Evolutionary conservation across 2,329 filamentous ascomycete genomes (phyloP).

Genomic region (Colletotrichum tofieldiae): DNA sequence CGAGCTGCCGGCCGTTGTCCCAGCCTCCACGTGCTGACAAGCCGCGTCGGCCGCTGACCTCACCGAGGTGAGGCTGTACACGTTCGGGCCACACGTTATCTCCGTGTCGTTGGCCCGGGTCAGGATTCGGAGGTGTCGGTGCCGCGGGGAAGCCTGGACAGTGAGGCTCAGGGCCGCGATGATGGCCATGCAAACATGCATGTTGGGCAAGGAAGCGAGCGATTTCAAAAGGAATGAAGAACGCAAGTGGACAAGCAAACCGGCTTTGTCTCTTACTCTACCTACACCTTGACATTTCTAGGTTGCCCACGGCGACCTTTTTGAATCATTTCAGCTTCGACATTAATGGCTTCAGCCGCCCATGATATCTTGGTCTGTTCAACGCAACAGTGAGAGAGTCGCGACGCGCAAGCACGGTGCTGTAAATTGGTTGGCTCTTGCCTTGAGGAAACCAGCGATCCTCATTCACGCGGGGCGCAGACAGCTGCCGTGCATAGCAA

Average conservation of each 20-base stretch:
- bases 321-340: constrained; percentile 10
- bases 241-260: no score
- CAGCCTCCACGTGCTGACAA: constrained; percentile 64
- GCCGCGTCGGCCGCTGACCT: constrained; percentile 65
- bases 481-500: constrained; percentile 16
- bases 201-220: background rate
- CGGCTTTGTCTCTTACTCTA: background rate
- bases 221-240: background rate
- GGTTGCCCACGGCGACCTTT: constrained; percentile 5
- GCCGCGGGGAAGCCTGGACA: constrained; percentile 50
- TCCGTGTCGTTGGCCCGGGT: constrained; percentile 18
- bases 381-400: constrained; percentile 23
- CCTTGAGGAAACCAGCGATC: constrained; percentile 9
- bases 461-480: background rate
- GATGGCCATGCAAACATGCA: constrained; percentile 32
- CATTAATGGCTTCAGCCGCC: background rate
- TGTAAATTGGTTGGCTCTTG: constrained; percentile 10
- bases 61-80: constrained; percentile 67
- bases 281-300: background rate
- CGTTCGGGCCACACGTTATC: constrained; percentile 64
- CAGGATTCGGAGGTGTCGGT: constrained; percentile 51
- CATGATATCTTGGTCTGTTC: background rate
- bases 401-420: background rate
- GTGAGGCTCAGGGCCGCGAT: constrained; percentile 34
- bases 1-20: constrained; percentile 53